Evolutionary conservation across 1,139 yeast species (phyloP), one percentile per base, ranked within the genome.

Genomic region (Wickerhamiella infanticola): DNA sequence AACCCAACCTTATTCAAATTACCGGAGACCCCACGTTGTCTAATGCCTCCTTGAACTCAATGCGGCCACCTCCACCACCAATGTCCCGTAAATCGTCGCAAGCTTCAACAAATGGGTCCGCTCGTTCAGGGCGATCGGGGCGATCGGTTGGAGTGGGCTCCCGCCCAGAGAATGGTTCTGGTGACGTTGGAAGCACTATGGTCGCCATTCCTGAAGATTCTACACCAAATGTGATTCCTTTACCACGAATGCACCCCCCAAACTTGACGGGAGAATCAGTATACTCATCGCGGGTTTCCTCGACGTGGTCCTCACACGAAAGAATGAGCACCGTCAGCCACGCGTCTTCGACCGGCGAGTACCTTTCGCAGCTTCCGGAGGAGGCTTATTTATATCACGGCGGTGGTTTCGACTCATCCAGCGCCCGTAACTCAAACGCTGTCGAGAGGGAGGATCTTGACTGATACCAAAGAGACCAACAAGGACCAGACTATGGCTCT

Each of bases 1-100:
- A 55, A 40, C 64, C 64, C 24, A 57, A 55, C 41, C 50, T 61
- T 24, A 62, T 61, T 7, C 55, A 55, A 55, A 59, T 65, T 9
- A 47, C 47, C 29, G 46, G 48, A 24, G 48, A 45, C 41, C 39
- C 24, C 6, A 35, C 8, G 13, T 13, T 13, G 37, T 39, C 41
- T 24, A 25, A 35, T 6, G 35, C 41, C 24, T 27, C 41, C 3
- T 11, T 39, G 8, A 35, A 35, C 5, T 9, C 35, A 8, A 7
- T 11, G 11, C 7, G 33, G 11, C 33, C 33, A 2, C 33, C 33
- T 29, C 9, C 11, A 11, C 33, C 33, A 7, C 33, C 33, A 7
- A 35, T 39, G 3, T n/a, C 13, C 6, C 25, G 41, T 7, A 24
- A 25, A 9, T 29, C 35, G 7, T 39, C 41, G n/a, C 26, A 27